Evolutionary conservation across 805 yeast genomes (phyloP).

Genomic region (Ogataea trehalophila): DNA sequence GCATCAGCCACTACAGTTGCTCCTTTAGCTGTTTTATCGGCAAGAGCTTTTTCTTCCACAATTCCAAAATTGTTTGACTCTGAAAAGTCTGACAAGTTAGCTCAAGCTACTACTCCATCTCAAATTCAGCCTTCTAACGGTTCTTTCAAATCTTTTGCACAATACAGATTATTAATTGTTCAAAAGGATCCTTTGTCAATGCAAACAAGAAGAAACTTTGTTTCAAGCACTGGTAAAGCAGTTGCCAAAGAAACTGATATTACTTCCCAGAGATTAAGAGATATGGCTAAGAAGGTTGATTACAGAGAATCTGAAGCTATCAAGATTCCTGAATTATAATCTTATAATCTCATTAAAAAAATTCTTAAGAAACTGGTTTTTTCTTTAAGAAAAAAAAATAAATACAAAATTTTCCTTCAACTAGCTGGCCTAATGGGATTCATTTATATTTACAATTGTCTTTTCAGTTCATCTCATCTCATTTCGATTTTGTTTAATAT

Average conservation of each 20-base stretch:
- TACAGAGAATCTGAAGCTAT: constrained; percentile 13
- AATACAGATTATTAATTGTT: constrained; percentile 25
- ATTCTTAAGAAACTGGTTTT: neutral
- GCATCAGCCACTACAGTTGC: constrained; percentile 3
- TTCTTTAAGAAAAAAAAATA: neutral
- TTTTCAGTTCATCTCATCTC: too few relatives aligned
- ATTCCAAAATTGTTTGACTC: constrained; percentile 13
- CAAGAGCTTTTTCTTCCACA: constrained; percentile 17
- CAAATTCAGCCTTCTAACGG: constrained; percentile 7
- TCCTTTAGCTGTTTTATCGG: constrained; percentile 2
- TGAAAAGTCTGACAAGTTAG: constrained; percentile 16
- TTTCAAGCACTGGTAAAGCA: constrained; percentile 2
- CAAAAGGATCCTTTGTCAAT: constrained; percentile 24
- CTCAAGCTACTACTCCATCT: constrained; percentile 16
- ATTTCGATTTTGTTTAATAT: too few relatives aligned
- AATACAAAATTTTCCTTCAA: too few relatives aligned
- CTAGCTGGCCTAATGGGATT: too few relatives aligned
- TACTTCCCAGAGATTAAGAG: constrained; percentile 15
- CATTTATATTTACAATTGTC: too few relatives aligned
- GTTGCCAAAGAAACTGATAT: constrained; percentile 4
- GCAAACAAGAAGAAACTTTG: constrained; percentile 23
- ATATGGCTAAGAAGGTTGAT: constrained; percentile 22
- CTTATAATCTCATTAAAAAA: too few relatives aligned
- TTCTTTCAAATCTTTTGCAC: constrained; percentile 24
- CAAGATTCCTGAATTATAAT: constrained; percentile 4